Evolutionary conservation across 345 rosid species (phyloP).

Genomic region (Lepidium africanum): DNA sequence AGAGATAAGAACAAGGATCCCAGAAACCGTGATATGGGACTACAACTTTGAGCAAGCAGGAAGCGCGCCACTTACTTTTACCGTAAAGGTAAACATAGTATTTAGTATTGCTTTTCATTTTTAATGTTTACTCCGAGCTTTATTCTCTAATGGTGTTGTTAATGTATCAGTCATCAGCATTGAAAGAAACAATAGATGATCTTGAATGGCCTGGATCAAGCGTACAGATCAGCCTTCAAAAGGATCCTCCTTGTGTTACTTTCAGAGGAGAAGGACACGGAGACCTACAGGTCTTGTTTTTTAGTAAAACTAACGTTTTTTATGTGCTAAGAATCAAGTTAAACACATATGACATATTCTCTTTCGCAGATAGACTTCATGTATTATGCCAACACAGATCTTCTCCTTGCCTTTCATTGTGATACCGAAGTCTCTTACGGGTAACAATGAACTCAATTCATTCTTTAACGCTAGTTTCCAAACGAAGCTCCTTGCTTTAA

Average conservation of each 20-base stretch:
- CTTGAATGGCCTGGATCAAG: slow-evolving; percentile 96
- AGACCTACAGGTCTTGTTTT: slow-evolving; percentile 66
- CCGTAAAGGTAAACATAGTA: slow-evolving; percentile 49
- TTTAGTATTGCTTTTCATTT: not conserved
- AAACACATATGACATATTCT: not conserved
- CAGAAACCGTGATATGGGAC: slow-evolving; percentile 77
- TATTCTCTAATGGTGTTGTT: not conserved
- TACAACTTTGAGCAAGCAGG: slow-evolving; percentile 83
- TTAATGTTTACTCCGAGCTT: not conserved
- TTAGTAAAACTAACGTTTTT: too few relatives aligned
- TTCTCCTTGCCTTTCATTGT: slow-evolving; percentile 75
- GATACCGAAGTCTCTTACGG: slow-evolving; percentile 59
- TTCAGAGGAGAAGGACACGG: slow-evolving; percentile 91
- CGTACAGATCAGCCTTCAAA: slow-evolving; percentile 57
- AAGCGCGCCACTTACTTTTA: slow-evolving; percentile 62
- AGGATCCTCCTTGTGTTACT: slow-evolving; percentile 64
- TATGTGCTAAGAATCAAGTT: not conserved
- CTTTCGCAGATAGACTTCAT: slow-evolving; percentile 67
- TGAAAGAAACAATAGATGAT: slow-evolving; percentile 94
- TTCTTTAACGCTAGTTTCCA: not conserved
- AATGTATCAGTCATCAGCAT: slow-evolving; percentile 60
- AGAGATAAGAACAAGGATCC: slow-evolving; percentile 78
- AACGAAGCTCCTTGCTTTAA: not conserved
- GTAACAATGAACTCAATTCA: slow-evolving; percentile 24
- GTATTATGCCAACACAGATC: slow-evolving; percentile 75